These are phyloP conservation scores for Cladosporium oxysporum DNA, from an alignment of 2,329 filamentous ascomycete species.

Conservation along the genomic window DNA sequence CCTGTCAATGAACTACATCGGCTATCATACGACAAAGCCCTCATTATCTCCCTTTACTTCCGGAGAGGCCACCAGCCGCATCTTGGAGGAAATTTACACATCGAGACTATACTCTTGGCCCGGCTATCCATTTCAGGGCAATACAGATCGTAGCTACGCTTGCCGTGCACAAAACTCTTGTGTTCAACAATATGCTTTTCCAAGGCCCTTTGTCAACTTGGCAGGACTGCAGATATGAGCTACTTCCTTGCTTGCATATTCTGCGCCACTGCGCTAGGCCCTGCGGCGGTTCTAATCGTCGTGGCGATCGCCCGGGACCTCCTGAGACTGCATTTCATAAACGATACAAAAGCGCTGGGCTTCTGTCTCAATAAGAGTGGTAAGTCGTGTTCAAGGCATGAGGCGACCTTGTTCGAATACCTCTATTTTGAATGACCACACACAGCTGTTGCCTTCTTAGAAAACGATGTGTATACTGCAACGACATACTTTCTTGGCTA, in stretches of 20 bases:
- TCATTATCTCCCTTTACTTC: neutral
- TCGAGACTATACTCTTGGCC: neutral
- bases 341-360: neutral
- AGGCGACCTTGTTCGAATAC: neutral
- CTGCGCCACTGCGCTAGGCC: neutral
- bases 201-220: neutral
- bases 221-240: slow-evolving; percentile 4
- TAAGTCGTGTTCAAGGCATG: neutral
- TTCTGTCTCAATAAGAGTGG: neutral
- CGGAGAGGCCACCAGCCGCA: neutral
- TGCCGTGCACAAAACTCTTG: neutral
- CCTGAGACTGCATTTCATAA: neutral
- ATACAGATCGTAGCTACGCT: neutral
- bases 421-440: neutral
- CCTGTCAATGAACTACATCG: neutral
- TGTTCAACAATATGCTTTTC: neutral
- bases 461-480: neutral
- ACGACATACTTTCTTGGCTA: neutral
- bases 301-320: neutral
- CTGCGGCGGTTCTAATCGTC: neutral
- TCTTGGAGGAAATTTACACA: neutral
- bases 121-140: neutral
- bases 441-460: neutral
- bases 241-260: slow-evolving; percentile 1
- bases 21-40: neutral